These are phyloP conservation scores for Nannizziopsis barbatae DNA, from an alignment of 2,329 filamentous ascomycete genomes.

Conservation along the genomic window DNA sequence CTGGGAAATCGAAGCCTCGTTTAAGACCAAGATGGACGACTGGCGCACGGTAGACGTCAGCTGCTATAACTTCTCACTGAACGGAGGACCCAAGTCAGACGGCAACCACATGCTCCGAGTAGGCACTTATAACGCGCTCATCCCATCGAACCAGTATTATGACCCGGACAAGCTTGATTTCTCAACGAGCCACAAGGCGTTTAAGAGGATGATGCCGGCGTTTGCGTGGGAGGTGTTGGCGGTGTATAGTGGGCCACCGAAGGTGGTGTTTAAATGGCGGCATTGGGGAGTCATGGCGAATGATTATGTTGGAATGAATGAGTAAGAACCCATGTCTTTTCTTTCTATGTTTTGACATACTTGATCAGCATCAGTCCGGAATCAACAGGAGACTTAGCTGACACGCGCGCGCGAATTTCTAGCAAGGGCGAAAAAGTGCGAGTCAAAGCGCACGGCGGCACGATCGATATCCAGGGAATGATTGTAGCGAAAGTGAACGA, in stretches of 20 bases:
- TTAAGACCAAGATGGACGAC: conserved; percentile 50
- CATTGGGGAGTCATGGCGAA: conserved; percentile 58
- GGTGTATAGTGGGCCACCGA: conserved; percentile 54
- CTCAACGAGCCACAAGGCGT: conserved; percentile 54
- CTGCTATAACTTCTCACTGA: conserved; percentile 54
- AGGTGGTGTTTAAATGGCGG: conserved; percentile 53
- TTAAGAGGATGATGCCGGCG: conserved; percentile 62
- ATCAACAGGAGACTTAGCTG: too few species aligned
- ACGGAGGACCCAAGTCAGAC: conserved; percentile 46
- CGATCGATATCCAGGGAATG: conserved; percentile 54
- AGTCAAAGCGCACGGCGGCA: conserved; percentile 49
- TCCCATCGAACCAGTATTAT: conserved; percentile 54
- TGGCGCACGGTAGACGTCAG: conserved; percentile 54
- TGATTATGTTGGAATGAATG: conserved; percentile 54
- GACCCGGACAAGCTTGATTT: conserved; percentile 52
- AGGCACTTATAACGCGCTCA: conserved; percentile 59
- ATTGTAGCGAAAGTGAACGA: conserved; percentile 53
- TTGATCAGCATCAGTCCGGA: not conserved
- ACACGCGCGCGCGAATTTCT: not conserved
- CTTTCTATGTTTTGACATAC: conserved; percentile 16
- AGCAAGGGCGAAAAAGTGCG: conserved; percentile 54
- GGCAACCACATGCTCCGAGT: conserved; percentile 56
- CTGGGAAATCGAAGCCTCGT: conserved; percentile 61
- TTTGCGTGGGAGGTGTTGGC: conserved; percentile 62
- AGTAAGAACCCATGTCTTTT: conserved; percentile 38